These are phyloP conservation scores for Linum trigynum DNA, from an alignment of 345 rosid species.

Conservation along the genomic window DNA sequence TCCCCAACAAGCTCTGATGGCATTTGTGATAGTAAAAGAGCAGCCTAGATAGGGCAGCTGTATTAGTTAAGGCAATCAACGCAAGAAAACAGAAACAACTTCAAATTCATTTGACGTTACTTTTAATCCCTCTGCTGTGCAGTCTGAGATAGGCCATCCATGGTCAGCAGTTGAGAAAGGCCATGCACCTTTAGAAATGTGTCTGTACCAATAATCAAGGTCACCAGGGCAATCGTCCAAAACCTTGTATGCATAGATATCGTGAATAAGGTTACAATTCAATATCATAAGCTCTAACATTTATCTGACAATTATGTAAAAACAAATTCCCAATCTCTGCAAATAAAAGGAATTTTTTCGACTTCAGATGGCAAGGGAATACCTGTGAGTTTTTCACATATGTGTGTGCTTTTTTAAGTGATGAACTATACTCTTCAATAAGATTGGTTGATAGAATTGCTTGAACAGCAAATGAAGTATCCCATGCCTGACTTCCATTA, in stretches of 20 bases:
- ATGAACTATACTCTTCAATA: constrained; percentile 56
- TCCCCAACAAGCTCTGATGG: constrained; percentile 72
- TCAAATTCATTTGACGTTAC: neutral
- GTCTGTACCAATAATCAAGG: constrained; percentile 76
- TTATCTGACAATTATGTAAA: neutral
- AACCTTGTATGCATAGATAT: constrained; percentile 35
- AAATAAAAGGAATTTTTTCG: neutral
- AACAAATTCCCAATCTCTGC: neutral
- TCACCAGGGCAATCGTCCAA: constrained; percentile 77
- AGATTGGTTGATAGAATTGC: constrained; percentile 71
- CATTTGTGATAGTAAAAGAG: constrained; percentile 58
- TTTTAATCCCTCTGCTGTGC: constrained; percentile 5
- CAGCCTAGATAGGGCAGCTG: constrained; percentile 41
- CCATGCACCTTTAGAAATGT: constrained; percentile 99
- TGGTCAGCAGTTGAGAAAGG: constrained; percentile 96
- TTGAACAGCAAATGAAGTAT: constrained; percentile 76
- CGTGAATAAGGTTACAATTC: neutral
- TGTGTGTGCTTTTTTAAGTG: constrained; percentile 57
- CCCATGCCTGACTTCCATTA: constrained; percentile 98
- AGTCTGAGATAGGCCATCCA: constrained; percentile 26
- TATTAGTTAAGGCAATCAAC: constrained; percentile 5
- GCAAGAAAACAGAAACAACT: constrained; percentile 9
- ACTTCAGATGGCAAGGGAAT: constrained; percentile 9
- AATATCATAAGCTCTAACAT: constrained; percentile 21
- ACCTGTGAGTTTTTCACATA: constrained; percentile 76